Conservation (phyloP, 176 grass and related monocot species). For the Cenchrus fungigraminus region DNA sequence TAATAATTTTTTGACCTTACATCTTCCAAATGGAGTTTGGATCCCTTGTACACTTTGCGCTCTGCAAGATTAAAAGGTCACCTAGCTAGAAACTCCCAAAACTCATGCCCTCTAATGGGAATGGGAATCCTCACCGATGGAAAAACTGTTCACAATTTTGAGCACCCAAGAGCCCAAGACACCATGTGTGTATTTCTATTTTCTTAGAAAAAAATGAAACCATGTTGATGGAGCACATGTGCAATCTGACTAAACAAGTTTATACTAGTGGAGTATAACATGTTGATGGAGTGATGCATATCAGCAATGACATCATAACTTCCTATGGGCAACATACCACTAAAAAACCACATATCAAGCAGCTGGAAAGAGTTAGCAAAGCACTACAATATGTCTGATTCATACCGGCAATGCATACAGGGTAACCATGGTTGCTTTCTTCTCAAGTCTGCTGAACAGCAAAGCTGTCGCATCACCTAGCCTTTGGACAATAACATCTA, state of each 20-base stretch:
- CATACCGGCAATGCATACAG: constrained; percentile 84
- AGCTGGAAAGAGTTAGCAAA: constrained; percentile 17
- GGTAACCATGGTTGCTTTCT: constrained; percentile 63
- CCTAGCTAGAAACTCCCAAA: background rate
- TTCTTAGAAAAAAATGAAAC: background rate
- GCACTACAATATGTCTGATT: constrained; percentile 25
- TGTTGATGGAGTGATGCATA: background rate
- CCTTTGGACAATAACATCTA: constrained; percentile 97
- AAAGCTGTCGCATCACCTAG: constrained; percentile 92
- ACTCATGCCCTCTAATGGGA: background rate
- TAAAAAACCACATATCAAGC: background rate
- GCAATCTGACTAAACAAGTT: background rate
- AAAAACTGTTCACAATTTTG: background rate
- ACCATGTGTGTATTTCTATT: background rate
- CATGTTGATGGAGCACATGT: constrained; percentile 1
- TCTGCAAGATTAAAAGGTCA: background rate
- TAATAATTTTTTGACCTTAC: background rate
- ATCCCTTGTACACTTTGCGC: constrained; percentile 1
- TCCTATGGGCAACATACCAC: background rate
- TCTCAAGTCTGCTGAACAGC: constrained; percentile 69
- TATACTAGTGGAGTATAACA: background rate
- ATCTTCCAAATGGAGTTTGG: background rate
- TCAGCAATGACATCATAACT: constrained; percentile 14
- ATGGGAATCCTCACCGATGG: background rate
- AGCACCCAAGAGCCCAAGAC: background rate